Evolutionary conservation across 1,284 basidiomycete species (phyloP).

Genomic region (Ustilago cynodontis): DNA sequence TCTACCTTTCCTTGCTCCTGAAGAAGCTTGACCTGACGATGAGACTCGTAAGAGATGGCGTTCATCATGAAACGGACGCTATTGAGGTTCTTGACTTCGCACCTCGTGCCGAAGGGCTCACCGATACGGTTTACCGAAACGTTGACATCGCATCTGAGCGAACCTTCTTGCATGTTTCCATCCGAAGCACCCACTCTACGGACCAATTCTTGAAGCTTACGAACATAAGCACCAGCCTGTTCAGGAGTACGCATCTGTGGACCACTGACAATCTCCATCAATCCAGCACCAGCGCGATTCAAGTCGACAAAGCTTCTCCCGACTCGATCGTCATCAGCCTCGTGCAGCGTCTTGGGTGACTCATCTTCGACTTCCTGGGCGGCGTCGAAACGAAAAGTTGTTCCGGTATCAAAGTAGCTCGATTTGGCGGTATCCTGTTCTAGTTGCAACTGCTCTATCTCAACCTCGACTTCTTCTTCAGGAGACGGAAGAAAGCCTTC

Average conservation of each 20-base stretch:
- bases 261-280: slow-evolving; percentile 96
- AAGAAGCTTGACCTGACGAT: slow-evolving; percentile 79
- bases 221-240: slow-evolving; percentile 90
- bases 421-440: slow-evolving; percentile 98
- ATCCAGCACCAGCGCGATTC: slow-evolving; percentile 87
- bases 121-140: slow-evolving; percentile 77
- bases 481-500: slow-evolving; percentile 67
- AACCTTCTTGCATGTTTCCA: slow-evolving; percentile 91
- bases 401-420: slow-evolving; percentile 72
- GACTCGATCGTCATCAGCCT: slow-evolving; percentile 74
- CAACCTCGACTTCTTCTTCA: slow-evolving; percentile 74
- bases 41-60: slow-evolving; percentile 83
- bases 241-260: slow-evolving; percentile 92
- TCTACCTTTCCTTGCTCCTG: slow-evolving; percentile 73
- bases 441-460: slow-evolving; percentile 93
- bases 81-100: slow-evolving; percentile 98
- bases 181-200: slow-evolving; percentile 88
- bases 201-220: slow-evolving; percentile 83
- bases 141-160: slow-evolving; percentile 91
- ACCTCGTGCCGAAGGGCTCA: slow-evolving; percentile 82
- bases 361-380: not conserved
- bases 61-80: slow-evolving; percentile 86
- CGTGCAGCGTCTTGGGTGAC: slow-evolving; percentile 8
- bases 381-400: slow-evolving; percentile 62
- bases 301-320: slow-evolving; percentile 76